These are phyloP conservation scores for Haplographium delicatum DNA, from an alignment of 495 filamentous ascomycete genomes.

Conservation along the genomic window DNA sequence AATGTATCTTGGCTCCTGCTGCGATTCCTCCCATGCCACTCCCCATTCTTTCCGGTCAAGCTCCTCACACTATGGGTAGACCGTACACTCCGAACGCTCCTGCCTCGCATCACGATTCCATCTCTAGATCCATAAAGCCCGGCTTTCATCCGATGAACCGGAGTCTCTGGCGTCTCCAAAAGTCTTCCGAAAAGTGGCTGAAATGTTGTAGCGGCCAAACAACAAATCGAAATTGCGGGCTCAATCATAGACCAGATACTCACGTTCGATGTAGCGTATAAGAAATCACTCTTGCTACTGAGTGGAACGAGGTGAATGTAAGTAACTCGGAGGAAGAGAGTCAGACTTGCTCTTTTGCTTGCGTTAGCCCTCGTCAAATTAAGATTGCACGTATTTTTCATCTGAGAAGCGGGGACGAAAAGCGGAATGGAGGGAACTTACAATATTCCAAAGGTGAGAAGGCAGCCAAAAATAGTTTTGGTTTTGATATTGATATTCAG, in stretches of 20 bases:
- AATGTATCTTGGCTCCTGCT: background rate
- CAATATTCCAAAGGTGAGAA: conserved; percentile 32
- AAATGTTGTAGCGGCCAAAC: conserved; percentile 14
- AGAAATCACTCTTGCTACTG: conserved; percentile 11
- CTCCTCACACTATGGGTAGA: background rate
- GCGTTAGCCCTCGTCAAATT: too few species aligned
- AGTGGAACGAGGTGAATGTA: conserved; percentile 24
- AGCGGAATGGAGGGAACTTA: background rate
- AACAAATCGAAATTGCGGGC: conserved; percentile 13
- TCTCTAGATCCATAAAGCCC: background rate
- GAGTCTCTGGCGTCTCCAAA: background rate
- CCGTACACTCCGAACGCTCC: background rate
- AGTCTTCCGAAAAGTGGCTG: conserved; percentile 9
- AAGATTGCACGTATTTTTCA: too few species aligned
- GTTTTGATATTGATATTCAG: conserved; percentile 31
- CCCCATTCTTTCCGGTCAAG: background rate
- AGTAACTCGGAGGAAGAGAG: conserved; percentile 32
- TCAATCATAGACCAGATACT: conserved; percentile 18
- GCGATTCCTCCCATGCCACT: background rate
- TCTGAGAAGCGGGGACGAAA: background rate
- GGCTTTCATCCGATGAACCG: background rate
- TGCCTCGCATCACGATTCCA: too few species aligned
- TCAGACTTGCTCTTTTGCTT: conserved; percentile 32
- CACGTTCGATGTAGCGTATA: conserved; percentile 12
- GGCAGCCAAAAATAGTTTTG: conserved; percentile 27